phyloP scores from a whole-genome alignment of 1,284 basidiomycete species.

The Malassezia brasiliensis region DNA sequence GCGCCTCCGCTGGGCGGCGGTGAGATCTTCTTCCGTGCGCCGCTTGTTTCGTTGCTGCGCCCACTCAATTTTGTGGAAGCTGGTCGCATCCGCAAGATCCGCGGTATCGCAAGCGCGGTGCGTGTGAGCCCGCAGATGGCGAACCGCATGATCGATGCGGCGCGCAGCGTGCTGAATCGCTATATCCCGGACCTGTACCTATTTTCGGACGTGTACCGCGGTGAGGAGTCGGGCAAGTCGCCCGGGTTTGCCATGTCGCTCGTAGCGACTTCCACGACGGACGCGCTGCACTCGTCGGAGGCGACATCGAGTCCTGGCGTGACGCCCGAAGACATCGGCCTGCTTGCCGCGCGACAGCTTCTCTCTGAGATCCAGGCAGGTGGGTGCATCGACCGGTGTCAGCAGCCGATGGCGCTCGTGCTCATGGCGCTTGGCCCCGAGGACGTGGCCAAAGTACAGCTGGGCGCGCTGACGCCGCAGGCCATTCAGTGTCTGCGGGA shows the following conservation, averaged over 20 bases:
- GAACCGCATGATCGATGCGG: conserved; percentile 90
- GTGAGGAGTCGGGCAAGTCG: conserved; percentile 90
- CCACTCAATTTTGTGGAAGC: conserved; percentile 73
- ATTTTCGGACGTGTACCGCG: conserved; percentile 96
- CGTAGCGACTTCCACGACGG: conserved; percentile 82
- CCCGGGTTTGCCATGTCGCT: conserved; percentile 89
- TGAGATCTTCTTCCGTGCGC: conserved; percentile 84
- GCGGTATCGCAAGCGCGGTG: conserved; percentile 66
- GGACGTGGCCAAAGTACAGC: conserved; percentile 78
- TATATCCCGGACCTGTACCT: conserved; percentile 97
- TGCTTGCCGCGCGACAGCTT: conserved; percentile 66
- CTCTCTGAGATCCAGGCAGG: conserved; percentile 68
- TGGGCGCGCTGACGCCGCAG: conserved; percentile 63
- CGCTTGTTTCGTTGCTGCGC: conserved; percentile 76
- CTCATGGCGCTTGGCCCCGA: conserved; percentile 92
- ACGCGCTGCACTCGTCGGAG: conserved; percentile 77
- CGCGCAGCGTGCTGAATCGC: conserved; percentile 80
- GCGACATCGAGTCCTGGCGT: conserved; percentile 51
- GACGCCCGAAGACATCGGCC: conserved; percentile 79
- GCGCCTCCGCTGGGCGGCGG: conserved; percentile 85
- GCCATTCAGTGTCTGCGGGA: conserved; percentile 87
- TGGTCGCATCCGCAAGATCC: conserved; percentile 84
- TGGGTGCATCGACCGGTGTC: conserved; percentile 81
- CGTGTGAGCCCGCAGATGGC: conserved; percentile 95
- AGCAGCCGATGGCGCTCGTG: conserved; percentile 76